phyloP scores from a whole-genome alignment of 2,329 filamentous ascomycete species.

The Colletotrichum zoysiae region DNA sequence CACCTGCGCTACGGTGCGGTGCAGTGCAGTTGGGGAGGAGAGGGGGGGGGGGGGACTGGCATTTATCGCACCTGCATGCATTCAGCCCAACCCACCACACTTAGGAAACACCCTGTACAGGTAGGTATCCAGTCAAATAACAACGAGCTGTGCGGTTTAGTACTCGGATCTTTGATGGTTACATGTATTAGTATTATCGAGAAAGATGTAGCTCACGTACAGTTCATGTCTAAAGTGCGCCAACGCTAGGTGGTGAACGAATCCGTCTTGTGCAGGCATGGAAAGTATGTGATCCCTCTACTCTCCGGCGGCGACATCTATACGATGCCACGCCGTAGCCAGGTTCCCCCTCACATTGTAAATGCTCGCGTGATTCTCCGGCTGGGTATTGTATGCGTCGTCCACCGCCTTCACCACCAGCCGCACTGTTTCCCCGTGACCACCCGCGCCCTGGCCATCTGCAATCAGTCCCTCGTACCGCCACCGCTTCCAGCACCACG shows the following conservation, averaged over 20 bases:
- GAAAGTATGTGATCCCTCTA: background rate
- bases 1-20: no score
- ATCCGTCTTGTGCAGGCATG: background rate
- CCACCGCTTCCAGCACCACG: constrained; percentile 64
- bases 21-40: background rate
- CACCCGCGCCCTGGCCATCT: constrained; percentile 43
- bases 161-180: background rate
- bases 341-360: constrained; percentile 62
- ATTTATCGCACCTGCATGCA: constrained; percentile 1
- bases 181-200: background rate
- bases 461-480: constrained; percentile 48
- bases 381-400: constrained; percentile 63
- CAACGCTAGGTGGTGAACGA: background rate
- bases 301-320: constrained; percentile 41
- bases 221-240: background rate
- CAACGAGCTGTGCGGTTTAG: background rate
- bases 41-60: background rate
- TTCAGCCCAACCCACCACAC: background rate
- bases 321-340: constrained; percentile 61
- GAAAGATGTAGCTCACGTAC: background rate
- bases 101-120: background rate
- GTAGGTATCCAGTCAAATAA: background rate
- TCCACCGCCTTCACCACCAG: constrained; percentile 63
- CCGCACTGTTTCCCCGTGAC: constrained; percentile 46
- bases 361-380: constrained; percentile 56